Percentiles rank a stretch among this genome's conserved stretches.
Evolutionary conservation across 2,329 filamentous ascomycete genomes (phyloP).

Genomic region (Xylaria polymorpha): DNA sequence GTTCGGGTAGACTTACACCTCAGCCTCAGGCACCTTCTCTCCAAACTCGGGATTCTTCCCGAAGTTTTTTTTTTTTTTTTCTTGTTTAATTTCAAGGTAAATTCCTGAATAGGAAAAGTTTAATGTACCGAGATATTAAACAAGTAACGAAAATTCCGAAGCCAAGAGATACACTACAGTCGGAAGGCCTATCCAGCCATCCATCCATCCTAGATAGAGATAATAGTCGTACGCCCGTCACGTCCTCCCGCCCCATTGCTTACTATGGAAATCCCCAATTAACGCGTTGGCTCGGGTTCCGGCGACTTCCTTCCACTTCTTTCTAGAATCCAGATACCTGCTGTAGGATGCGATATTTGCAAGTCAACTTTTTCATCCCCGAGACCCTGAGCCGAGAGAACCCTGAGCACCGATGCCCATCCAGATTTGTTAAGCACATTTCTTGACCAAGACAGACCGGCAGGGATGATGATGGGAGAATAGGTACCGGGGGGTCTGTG

Average conservation of each 20-base stretch:
- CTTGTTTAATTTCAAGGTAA: not conserved
- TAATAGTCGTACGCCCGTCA: constrained; percentile 3
- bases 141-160: constrained; percentile 1
- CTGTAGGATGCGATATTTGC: too few relatives aligned
- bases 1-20: not conserved
- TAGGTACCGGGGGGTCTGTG: not conserved
- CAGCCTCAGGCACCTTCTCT: not conserved
- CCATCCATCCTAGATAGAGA: constrained; percentile 1
- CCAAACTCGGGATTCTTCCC: not conserved
- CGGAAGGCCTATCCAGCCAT: not conserved
- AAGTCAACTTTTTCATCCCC: not conserved
- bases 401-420: constrained; percentile 9
- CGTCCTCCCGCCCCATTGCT: constrained; percentile 21
- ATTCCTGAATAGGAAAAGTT: constrained; percentile 21
- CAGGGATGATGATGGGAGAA: constrained; percentile 6
- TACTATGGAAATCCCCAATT: constrained; percentile 31
- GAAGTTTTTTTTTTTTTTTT: not conserved
- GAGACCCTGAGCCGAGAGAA: constrained; percentile 11
- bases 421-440: constrained; percentile 1
- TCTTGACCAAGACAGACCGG: not conserved
- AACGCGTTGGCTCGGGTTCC: constrained; percentile 19
- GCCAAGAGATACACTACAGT: constrained; percentile 12
- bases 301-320: constrained; percentile 15
- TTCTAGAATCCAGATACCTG: constrained; percentile 23
- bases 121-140: constrained; percentile 8